These are phyloP conservation scores for Streptanthus diversifolius DNA, from an alignment of 345 rosid genomes.

Conservation along the genomic window DNA sequence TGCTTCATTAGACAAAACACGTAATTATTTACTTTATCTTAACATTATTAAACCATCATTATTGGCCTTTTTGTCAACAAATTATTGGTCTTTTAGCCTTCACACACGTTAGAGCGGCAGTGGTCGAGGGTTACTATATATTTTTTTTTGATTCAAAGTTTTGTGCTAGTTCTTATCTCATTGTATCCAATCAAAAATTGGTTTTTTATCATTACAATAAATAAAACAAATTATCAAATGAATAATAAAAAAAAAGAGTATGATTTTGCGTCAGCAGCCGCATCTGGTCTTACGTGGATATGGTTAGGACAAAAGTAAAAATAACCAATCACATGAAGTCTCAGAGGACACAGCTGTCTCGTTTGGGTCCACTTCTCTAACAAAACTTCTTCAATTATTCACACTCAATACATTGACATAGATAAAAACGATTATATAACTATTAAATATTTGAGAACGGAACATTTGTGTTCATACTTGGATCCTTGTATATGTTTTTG, in stretches of 20 bases:
- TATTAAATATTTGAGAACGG: neutral
- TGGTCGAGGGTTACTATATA: slow-evolving; percentile 15
- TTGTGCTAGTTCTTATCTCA: slow-evolving; percentile 25
- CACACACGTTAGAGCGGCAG: slow-evolving; percentile 13
- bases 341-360: slow-evolving; percentile 36
- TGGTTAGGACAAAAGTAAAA: slow-evolving; percentile 38
- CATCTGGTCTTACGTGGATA: slow-evolving; percentile 35
- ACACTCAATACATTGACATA: slow-evolving; percentile 17
- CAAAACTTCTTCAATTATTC: slow-evolving; percentile 33
- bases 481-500: neutral
- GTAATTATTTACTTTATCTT: neutral
- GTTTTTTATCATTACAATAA: too few species aligned
- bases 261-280: slow-evolving; percentile 33
- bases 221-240: too few species aligned
- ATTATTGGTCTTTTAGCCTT: slow-evolving; percentile 11
- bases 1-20: slow-evolving; percentile 36
- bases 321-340: slow-evolving; percentile 34
- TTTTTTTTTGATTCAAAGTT: slow-evolving; percentile 11
- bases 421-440: neutral
- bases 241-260: too few species aligned
- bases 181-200: slow-evolving; percentile 17
- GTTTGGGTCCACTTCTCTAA: slow-evolving; percentile 36
- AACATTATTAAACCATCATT: neutral
- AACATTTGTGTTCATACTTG: slow-evolving; percentile 35
- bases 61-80: slow-evolving; percentile 11